Percentiles rank a stretch among this genome's conserved stretches.
phyloP scores from a whole-genome alignment of 768 basidiomycete genomes.

The Termitomyces titanicus region DNA sequence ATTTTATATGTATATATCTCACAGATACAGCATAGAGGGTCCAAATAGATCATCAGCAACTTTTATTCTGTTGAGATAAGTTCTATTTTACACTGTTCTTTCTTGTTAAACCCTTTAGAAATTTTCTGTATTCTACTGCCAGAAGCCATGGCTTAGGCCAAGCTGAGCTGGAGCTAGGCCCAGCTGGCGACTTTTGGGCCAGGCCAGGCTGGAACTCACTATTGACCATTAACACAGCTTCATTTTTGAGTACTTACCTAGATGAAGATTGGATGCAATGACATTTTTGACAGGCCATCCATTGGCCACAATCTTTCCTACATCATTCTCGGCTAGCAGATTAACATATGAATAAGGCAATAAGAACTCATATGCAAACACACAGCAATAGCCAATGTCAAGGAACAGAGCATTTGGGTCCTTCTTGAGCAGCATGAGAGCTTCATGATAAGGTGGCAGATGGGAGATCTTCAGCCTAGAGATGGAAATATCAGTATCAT shows the following conservation, averaged over 20 bases:
- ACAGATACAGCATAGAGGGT: no score
- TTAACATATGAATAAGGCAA: neutral
- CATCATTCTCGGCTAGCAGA: conserved; percentile 20
- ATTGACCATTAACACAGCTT: no score
- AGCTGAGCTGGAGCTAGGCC: no score
- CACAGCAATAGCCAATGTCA: conserved; percentile 26
- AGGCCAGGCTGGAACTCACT: no score
- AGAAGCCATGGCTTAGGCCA: no score
- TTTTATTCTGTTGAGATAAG: no score
- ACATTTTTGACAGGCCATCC: conserved; percentile 21
- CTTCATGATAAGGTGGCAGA: conserved; percentile 17
- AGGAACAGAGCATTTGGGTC: conserved; percentile 19
- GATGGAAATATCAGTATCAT: neutral
- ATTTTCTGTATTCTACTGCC: no score
- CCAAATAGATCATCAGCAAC: no score
- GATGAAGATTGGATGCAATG: conserved; percentile 21
- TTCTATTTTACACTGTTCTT: no score
- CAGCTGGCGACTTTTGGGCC: no score
- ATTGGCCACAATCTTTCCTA: conserved; percentile 21
- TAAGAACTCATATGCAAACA: neutral
- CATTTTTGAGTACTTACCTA: conserved; percentile 16
- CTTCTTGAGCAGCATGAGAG: conserved; percentile 13
- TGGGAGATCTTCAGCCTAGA: conserved; percentile 19
- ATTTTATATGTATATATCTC: no score
- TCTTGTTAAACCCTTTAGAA: no score